phyloP scores from a whole-genome alignment of 192 early-diverging fungal genomes.

The Linnemannia elongata region DNA sequence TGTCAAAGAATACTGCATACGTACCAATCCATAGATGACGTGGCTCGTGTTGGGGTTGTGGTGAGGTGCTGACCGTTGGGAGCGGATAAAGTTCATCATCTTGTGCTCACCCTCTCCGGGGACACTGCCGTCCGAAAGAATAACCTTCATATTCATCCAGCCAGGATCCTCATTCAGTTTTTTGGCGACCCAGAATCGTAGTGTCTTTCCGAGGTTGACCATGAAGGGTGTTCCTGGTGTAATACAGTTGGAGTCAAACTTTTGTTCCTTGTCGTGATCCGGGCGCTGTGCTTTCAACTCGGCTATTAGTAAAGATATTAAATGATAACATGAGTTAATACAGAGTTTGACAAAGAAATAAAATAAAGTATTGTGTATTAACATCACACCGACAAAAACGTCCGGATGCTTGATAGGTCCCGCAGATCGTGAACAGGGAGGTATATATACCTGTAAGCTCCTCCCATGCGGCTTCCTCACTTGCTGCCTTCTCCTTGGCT shows the following conservation, averaged over 20 bases:
- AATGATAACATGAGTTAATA: neutral
- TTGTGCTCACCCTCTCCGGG: conserved; percentile 99
- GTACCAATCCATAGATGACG: conserved; percentile 90
- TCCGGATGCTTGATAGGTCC: neutral
- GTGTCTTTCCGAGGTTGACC: conserved; percentile 86
- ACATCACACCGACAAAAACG: conserved; percentile 40
- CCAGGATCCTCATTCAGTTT: conserved; percentile 90
- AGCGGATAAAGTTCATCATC: conserved; percentile 97
- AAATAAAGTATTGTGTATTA: neutral
- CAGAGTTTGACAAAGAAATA: neutral
- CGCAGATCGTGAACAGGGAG: neutral
- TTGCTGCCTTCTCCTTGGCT: conserved; percentile 70
- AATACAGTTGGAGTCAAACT: conserved; percentile 98
- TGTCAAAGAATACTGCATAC: neutral
- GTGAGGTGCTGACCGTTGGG: conserved; percentile 79
- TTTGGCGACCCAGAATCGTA: conserved; percentile 90
- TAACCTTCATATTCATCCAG: conserved; percentile 89
- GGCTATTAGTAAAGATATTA: conserved; percentile 39
- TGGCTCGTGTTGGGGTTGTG: conserved; percentile 95
- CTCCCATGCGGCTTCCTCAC: conserved; percentile 58
- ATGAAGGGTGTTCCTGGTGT: conserved; percentile 99
- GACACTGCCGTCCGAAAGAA: conserved; percentile 94
- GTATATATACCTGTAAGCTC: conserved; percentile 41
- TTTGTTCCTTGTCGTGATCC: conserved; percentile 62
- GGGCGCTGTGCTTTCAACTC: conserved; percentile 65